Percentiles rank a stretch among this genome's conserved stretches.
phyloP scores from a whole-genome alignment of 805 yeast genomes.

The Yarrowia sp. region DNA sequence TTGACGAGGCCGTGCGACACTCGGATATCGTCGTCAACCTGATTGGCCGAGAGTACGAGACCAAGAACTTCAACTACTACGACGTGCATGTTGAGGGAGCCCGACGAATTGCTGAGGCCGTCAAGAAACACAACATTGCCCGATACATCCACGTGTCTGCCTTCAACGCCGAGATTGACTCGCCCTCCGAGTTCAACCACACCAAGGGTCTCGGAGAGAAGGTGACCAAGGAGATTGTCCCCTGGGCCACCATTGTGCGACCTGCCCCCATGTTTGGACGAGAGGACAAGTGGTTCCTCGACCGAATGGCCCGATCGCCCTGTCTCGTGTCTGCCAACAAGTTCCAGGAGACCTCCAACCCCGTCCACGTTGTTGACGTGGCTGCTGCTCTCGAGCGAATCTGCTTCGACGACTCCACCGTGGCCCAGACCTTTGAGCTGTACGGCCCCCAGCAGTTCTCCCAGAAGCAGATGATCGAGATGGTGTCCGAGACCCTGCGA shows the following conservation, averaged over 20 bases:
- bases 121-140: conserved; percentile 65
- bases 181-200: conserved; percentile 67
- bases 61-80: conserved; percentile 78
- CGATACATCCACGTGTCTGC: conserved; percentile 76
- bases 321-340: conserved; percentile 64
- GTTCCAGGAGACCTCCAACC: conserved; percentile 59
- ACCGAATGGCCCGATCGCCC: conserved; percentile 53
- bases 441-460: conserved; percentile 66
- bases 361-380: conserved; percentile 74
- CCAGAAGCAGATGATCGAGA: conserved; percentile 60
- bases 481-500: conserved; percentile 61
- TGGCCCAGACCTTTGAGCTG: conserved; percentile 71
- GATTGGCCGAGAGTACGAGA: conserved; percentile 69
- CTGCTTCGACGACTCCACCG: conserved; percentile 76
- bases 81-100: conserved; percentile 80
- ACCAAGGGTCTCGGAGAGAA: conserved; percentile 78
- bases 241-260: conserved; percentile 79
- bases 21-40: conserved; percentile 80
- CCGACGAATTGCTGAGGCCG: conserved; percentile 70
- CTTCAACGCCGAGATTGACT: conserved; percentile 66
- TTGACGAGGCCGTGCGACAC: conserved; percentile 72
- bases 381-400: conserved; percentile 75
- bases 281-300: conserved; percentile 61
- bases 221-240: conserved; percentile 61
- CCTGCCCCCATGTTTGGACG: conserved; percentile 78